phyloP scores from a whole-genome alignment of 202 grass and related monocot genomes.

The Eragrostis tef region DNA sequence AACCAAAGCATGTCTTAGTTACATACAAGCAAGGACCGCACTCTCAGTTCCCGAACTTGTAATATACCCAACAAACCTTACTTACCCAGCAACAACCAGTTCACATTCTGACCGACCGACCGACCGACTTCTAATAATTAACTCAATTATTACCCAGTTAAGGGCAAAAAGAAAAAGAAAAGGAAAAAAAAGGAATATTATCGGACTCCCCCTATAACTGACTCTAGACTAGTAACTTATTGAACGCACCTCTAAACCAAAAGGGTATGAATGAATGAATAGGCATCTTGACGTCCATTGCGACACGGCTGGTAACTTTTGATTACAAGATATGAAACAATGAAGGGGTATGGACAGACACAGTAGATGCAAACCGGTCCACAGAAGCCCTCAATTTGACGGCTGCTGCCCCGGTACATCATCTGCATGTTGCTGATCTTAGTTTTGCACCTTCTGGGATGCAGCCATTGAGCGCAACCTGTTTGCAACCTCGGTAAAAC shows the following conservation, averaged over 20 bases:
- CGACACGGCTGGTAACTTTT: conserved; percentile 45
- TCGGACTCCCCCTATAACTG: conserved; percentile 60
- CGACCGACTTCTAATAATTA: conserved; percentile 21
- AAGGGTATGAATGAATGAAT: conserved; percentile 84
- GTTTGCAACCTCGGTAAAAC: conserved; percentile 69
- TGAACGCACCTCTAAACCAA: conserved; percentile 48
- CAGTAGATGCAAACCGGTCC: conserved; percentile 20
- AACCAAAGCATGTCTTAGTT: conserved; percentile 49
- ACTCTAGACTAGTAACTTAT: conserved; percentile 55
- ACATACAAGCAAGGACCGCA: conserved; percentile 55
- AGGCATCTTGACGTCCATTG: conserved; percentile 46
- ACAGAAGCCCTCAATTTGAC: background rate
- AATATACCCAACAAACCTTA: conserved; percentile 51
- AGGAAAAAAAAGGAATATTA: conserved; percentile 37
- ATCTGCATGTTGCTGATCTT: conserved; percentile 33
- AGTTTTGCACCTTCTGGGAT: conserved; percentile 68
- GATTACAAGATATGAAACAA: conserved; percentile 78
- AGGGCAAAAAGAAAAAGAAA: conserved; percentile 6
- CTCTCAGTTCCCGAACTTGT: conserved; percentile 56
- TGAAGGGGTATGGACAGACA: conserved; percentile 71
- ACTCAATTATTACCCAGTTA: conserved; percentile 58
- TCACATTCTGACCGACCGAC: conserved; percentile 40
- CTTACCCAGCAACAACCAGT: conserved; percentile 52
- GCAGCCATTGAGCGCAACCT: conserved; percentile 76
- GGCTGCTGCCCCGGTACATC: background rate